Percentiles rank a stretch among this genome's conserved stretches.
These are phyloP conservation scores for Spathaspora hagerdaliae DNA, from an alignment of 805 yeast genomes.

Conservation along the genomic window DNA sequence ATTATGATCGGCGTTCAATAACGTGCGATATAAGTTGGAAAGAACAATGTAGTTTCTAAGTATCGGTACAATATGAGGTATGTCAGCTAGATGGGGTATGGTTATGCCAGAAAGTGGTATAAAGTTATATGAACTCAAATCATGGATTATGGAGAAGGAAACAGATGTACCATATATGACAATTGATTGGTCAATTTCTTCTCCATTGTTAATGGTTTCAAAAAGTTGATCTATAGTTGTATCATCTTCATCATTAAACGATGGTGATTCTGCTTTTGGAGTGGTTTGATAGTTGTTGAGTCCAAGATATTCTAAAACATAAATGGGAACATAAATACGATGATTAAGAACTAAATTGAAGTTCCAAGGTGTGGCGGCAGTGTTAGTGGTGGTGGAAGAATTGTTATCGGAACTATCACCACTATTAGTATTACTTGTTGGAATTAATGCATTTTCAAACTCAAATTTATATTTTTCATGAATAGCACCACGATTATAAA, in stretches of 20 bases:
- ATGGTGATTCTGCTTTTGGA: not conserved
- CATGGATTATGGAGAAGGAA: constrained; percentile 6
- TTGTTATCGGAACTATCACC: not conserved
- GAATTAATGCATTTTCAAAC: constrained; percentile 2
- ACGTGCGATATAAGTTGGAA: constrained; percentile 12
- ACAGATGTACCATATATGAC: constrained; percentile 1
- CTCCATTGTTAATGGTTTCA: constrained; percentile 4
- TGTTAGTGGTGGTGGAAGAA: not conserved
- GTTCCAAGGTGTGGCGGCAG: constrained; percentile 16
- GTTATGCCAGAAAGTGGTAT: constrained; percentile 18
- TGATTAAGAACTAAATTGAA: constrained; percentile 22
- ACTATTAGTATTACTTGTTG: not conserved
- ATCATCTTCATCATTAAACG: not conserved
- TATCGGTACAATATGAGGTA: constrained; percentile 22
- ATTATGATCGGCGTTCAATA: constrained; percentile 1
- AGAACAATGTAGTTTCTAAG: constrained; percentile 30
- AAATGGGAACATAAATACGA: constrained; percentile 23
- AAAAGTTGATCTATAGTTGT: not conserved
- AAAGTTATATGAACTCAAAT: constrained; percentile 15
- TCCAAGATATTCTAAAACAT: constrained; percentile 29
- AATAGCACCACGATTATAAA: constrained; percentile 2
- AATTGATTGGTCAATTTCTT: constrained; percentile 1
- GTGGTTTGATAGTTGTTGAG: not conserved
- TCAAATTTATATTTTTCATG: constrained; percentile 11
- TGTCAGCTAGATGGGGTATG: constrained; percentile 20